Evolutionary conservation across 2,329 filamentous ascomycete genomes (phyloP).

Genomic region (Curvularia verruculosa): DNA sequence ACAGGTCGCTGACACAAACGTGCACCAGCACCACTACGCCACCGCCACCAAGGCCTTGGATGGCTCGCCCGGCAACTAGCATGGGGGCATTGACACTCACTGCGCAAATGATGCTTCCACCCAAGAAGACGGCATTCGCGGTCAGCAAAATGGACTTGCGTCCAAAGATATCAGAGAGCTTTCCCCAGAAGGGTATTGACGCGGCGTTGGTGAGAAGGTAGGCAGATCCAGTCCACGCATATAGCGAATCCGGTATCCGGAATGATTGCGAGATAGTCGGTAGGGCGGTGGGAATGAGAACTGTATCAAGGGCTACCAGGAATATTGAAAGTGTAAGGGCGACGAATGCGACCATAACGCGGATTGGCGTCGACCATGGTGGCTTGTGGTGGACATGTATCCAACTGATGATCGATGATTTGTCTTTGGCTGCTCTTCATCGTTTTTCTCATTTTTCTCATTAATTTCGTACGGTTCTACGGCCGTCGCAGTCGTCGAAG

Average conservation of each 20-base stretch:
- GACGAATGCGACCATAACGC: conserved; percentile 33
- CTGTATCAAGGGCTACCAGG: conserved; percentile 56
- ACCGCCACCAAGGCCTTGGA: conserved; percentile 62
- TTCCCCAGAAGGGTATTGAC: conserved; percentile 51
- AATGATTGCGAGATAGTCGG: conserved; percentile 70
- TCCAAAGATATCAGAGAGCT: conserved; percentile 49
- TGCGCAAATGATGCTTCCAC: conserved; percentile 58
- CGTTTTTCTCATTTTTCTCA: background rate
- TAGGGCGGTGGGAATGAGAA: conserved; percentile 69
- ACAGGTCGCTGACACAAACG: conserved; percentile 63
- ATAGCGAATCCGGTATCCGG: conserved; percentile 67
- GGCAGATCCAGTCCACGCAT: conserved; percentile 72
- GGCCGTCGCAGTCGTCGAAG: background rate
- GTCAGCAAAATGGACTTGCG: conserved; percentile 45
- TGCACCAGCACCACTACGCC: conserved; percentile 60
- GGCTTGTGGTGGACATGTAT: background rate
- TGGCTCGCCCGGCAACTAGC: conserved; percentile 59
- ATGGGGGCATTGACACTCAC: conserved; percentile 55
- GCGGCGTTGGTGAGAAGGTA: conserved; percentile 50
- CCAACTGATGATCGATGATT: background rate
- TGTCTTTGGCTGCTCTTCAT: background rate
- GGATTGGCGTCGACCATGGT: background rate
- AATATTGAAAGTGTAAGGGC: conserved; percentile 48
- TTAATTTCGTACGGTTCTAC: background rate
- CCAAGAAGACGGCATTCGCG: conserved; percentile 55